phyloP scores from a whole-genome alignment of 176 grass and related monocot genomes.

The Panicum miliaceum region DNA sequence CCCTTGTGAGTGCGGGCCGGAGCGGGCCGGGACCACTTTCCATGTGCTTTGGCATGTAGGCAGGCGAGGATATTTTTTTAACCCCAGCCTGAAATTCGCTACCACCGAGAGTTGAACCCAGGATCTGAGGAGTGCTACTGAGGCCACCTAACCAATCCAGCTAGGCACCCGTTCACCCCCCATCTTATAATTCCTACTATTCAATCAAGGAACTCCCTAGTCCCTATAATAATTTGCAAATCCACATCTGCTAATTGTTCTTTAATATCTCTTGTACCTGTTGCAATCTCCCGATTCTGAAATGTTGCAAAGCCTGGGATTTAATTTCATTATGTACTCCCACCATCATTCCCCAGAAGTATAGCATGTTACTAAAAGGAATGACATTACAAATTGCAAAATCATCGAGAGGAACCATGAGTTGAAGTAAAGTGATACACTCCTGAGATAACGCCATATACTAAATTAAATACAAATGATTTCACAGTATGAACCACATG shows the following conservation, averaged over 20 bases:
- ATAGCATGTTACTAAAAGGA: neutral
- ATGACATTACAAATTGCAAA: neutral
- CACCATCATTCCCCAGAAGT: slow-evolving; percentile 1
- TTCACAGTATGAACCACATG: neutral
- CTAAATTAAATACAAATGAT: neutral
- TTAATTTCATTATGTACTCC: neutral
- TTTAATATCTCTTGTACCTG: neutral
- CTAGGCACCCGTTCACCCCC: too few species aligned
- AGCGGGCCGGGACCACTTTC: too few species aligned
- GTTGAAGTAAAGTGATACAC: neutral
- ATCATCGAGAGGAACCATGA: neutral
- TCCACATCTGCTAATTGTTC: neutral
- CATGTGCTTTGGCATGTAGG: too few species aligned
- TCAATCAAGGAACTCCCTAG: neutral
- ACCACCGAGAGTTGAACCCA: too few species aligned
- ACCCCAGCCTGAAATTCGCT: too few species aligned
- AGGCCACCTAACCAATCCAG: too few species aligned
- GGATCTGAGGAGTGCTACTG: too few species aligned
- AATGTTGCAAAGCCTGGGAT: neutral
- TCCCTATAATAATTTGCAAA: neutral
- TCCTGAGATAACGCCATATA: neutral
- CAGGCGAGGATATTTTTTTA: too few species aligned
- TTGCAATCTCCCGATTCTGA: neutral
- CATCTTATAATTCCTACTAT: neutral
- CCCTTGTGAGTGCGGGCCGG: too few species aligned